These are phyloP conservation scores for Daldinia childiae DNA, from an alignment of 495 filamentous ascomycete species.

Conservation along the genomic window DNA sequence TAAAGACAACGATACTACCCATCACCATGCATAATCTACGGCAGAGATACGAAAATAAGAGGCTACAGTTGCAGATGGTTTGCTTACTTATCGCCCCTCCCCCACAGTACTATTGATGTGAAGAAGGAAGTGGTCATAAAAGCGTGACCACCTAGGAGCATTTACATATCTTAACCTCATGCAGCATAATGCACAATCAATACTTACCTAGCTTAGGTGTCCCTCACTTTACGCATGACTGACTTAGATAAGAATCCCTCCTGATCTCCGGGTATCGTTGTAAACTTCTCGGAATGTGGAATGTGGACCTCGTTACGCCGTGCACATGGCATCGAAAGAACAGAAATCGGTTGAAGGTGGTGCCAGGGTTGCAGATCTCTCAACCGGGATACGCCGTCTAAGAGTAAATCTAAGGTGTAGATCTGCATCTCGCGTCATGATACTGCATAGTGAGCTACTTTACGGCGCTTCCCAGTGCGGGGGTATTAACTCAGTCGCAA, in stretches of 20 bases:
- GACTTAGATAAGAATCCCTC: conserved; percentile 1
- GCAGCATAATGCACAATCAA: conserved; percentile 28
- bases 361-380: conserved; percentile 19
- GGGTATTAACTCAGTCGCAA: conserved; percentile 23
- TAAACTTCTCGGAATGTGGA: neutral
- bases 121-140: conserved; percentile 22
- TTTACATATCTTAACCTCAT: conserved; percentile 25
- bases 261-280: neutral
- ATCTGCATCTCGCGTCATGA: conserved; percentile 33
- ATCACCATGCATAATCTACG: conserved; percentile 5
- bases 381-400: conserved; percentile 13
- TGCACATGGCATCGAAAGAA: neutral
- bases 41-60: conserved; percentile 23
- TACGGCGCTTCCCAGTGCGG: conserved; percentile 25
- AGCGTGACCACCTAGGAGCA: neutral
- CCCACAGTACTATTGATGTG: conserved; percentile 13
- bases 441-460: conserved; percentile 15
- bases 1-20: neutral
- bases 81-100: conserved; percentile 25
- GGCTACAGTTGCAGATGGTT: conserved; percentile 19
- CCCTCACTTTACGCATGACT: conserved; percentile 22
- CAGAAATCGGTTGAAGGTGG: conserved; percentile 14
- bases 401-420: conserved; percentile 27
- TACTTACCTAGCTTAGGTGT: conserved; percentile 5
- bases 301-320: neutral